Evolutionary conservation across 202 grass and related monocot genomes (phyloP), one percentile per base, ranked within the genome.

Genomic region (Eragrostis tef): DNA sequence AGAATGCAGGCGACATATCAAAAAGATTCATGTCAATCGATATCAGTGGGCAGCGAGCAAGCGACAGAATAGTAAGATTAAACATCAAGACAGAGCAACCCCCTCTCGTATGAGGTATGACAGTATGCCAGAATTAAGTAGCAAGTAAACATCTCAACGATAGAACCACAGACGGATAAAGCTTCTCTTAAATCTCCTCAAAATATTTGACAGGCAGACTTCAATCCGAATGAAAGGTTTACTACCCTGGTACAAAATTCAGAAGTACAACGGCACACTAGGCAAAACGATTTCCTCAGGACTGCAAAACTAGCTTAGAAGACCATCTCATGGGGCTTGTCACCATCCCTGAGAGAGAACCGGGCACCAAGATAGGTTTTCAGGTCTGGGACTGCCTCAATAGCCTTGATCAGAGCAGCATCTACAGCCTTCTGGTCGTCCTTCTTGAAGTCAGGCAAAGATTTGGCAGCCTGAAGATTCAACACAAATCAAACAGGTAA

Each of bases 401-500:
- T 89, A 42, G 73, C 87, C 83, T 96, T 96, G 74, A 96, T 79
- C 78, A 99, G 75, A 68, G 79, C 78, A 16, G 87, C 74, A 31
- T 99, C 96, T 0, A 99, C 68, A 2, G 85, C 87, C 88, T 99
- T 96, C 83, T 99, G 96, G 67, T 96, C 96, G 46, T 91, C 96
- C 70, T 99, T 99, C 78, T 93, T 99, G 65, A 87, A 80, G 50
- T 87, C 85, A 0, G 96, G 96, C 11, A 96, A 73, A 67, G 75
- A 73, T 75, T 84, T 90, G 27, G 84, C 70, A 11, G 75, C 56
- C 88, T 90, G 39, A 3, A 70, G 26, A 72, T 70, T 57, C 9
- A 64, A 57, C 39, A 65, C 0, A 77, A 1, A 60, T 50, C 5
- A 34, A 9, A 2, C 4, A 17, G 1, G 11, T 26, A 70, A 66